Evolutionary conservation across 495 filamentous ascomycete genomes (phyloP).

Genomic region (Penicillium pulvis): DNA sequence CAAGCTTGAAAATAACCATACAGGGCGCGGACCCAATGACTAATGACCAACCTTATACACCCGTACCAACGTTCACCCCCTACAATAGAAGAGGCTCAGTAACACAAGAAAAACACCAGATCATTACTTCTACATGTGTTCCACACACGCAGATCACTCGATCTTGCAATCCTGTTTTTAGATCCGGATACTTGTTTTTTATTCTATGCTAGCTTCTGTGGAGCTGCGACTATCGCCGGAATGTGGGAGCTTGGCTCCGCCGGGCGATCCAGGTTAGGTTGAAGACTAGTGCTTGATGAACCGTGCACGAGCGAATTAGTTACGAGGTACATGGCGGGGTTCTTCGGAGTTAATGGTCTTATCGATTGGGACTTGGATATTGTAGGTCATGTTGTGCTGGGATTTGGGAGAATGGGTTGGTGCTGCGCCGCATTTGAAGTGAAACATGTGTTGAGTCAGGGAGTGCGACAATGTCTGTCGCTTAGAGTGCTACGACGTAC

Average conservation of each 20-base stretch:
- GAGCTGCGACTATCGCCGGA: constrained; percentile 5
- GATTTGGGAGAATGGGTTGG: too few species aligned
- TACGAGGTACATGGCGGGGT: constrained; percentile 5
- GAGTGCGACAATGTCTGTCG: background rate
- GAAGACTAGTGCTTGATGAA: constrained; percentile 5
- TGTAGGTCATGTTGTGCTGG: too few species aligned
- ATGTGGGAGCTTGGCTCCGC: constrained; percentile 17
- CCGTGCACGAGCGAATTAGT: constrained; percentile 3
- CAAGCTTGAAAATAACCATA: background rate
- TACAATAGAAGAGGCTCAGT: background rate
- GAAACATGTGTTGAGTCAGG: background rate
- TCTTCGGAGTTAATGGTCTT: background rate
- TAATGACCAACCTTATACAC: too few species aligned
- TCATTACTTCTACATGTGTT: background rate
- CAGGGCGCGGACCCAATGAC: too few species aligned
- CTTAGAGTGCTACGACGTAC: background rate
- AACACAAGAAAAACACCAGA: background rate
- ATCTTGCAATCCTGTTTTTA: constrained; percentile 26
- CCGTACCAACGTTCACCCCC: too few species aligned
- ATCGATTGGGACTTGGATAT: background rate
- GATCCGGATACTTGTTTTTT: constrained; percentile 17
- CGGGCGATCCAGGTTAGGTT: constrained; percentile 7
- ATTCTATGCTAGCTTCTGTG: constrained; percentile 4
- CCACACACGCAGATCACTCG: constrained; percentile 9
- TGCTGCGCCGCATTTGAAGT: background rate